Base-by-base conservation (phyloP, 306 rosid genomes). In the Trifolium subterraneum region DNA sequence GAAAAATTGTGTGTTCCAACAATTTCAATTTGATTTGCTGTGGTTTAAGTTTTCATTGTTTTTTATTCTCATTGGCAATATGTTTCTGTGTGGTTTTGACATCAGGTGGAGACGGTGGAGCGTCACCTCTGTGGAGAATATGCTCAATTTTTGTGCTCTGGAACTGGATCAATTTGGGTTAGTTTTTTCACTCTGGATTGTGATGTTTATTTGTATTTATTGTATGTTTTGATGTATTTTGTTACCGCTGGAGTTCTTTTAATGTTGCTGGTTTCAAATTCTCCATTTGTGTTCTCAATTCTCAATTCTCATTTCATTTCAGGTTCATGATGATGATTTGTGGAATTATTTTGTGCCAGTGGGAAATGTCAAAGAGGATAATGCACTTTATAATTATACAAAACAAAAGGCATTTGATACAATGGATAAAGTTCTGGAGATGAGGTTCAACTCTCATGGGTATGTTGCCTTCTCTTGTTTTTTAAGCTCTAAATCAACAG, bases 141-240 rank as follows among this genome's bases (percentile, higher is more conserved):
- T 74, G 98, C 96, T 78, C 86, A 86, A 65, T 83, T 71, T 72
- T 75, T 88, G 80, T 93, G 98, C 79, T 70, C 80, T 78, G 96
- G 90, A 58, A 69, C 74, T 16, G 98, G 91, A 73, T 78, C 77
- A 75, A 60, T 87, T 62, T 93, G 98, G 98, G 98, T 93, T 51
- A 39, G 94, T 84, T 90, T 47, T 68, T 90, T 85, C 56, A 69
- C 42, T 72, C 79, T 73, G 50, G 75, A 58, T 59, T 77, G n/a
- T 48, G 63, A n/a, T 35, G 20, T 64, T 60, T 44, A 4, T 65
- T 45, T 72, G 45, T 52, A 41, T 70, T 54, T 70, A 54, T 62
- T 48, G 65, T 41, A 68, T 13, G 15, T 15, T 51, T 60, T 38
- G 19, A 31, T 71, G 15, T 33, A 60, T 7, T 64, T 33, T 35